A percentile compares a stretch with the other conserved stretches of the same genome.
Evolutionary conservation across 1,139 yeast genomes (phyloP).

Genomic region (Pichia sp.): DNA sequence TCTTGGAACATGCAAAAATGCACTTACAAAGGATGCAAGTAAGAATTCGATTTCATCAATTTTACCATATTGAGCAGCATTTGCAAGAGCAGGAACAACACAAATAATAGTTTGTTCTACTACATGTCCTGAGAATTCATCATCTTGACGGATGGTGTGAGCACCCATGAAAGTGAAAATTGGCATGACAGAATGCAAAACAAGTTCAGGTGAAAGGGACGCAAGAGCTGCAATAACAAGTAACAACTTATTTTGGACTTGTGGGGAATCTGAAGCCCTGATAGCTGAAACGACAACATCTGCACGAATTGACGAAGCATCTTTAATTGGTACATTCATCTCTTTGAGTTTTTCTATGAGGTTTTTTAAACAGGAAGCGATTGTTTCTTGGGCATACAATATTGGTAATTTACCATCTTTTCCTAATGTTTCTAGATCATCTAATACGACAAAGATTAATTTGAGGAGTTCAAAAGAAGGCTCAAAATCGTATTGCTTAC

Average conservation of each 20-base stretch:
- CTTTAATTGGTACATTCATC: slow-evolving; percentile 37
- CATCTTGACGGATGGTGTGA: slow-evolving; percentile 93
- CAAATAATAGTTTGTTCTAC: slow-evolving; percentile 87
- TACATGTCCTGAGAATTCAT: slow-evolving; percentile 87
- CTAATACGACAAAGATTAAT: slow-evolving; percentile 63
- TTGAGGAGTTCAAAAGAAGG: slow-evolving; percentile 50
- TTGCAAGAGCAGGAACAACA: slow-evolving; percentile 86
- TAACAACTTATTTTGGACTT: slow-evolving; percentile 83
- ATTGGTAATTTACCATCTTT: slow-evolving; percentile 90
- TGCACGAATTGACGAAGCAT: slow-evolving; percentile 71
- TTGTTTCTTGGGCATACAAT: slow-evolving; percentile 81
- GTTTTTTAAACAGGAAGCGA: slow-evolving; percentile 81
- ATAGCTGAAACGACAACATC: slow-evolving; percentile 89
- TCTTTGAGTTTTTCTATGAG: slow-evolving; percentile 53
- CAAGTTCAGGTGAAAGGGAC: slow-evolving; percentile 81
- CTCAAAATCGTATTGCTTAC: slow-evolving; percentile 35
- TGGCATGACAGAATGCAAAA: slow-evolving; percentile 96
- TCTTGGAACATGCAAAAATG: slow-evolving; percentile 92
- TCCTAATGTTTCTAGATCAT: slow-evolving; percentile 84
- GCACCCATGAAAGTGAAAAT: slow-evolving; percentile 99
- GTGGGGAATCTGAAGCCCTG: slow-evolving; percentile 85
- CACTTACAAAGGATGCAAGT: slow-evolving; percentile 83
- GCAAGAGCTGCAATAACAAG: slow-evolving; percentile 87
- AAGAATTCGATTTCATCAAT: slow-evolving; percentile 75
- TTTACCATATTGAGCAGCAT: slow-evolving; percentile 46